Evolutionary conservation across 2,329 filamentous ascomycete genomes (phyloP).

Genomic region (Rhytidhysteron rufulum): DNA sequence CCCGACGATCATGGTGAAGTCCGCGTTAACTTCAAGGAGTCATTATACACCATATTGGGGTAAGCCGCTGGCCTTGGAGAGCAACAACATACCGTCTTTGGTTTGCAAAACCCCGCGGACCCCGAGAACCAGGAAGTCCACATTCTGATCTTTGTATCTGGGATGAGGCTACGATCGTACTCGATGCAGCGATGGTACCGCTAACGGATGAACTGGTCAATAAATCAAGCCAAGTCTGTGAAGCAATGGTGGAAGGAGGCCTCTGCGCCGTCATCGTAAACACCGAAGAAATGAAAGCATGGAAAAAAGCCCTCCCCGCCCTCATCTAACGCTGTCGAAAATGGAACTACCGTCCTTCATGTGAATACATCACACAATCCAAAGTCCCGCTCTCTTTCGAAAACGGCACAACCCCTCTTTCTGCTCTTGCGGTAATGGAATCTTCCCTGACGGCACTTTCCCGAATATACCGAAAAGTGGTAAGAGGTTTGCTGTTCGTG

Average conservation of each 20-base stretch:
- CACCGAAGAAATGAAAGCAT: neutral
- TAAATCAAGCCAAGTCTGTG: neutral
- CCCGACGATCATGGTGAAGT: neutral
- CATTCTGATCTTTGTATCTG: too few species aligned
- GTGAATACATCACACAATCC: neutral
- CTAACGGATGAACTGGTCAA: neutral
- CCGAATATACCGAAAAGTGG: neutral
- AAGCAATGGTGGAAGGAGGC: neutral
- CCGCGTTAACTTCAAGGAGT: neutral
- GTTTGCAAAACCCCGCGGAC: neutral
- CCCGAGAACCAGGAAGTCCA: too few species aligned
- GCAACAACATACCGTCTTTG: neutral
- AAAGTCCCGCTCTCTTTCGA: neutral
- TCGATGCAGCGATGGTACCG: neutral
- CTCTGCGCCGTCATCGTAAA: neutral
- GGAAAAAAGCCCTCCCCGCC: neutral
- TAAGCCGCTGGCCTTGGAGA: neutral
- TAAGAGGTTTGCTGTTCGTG: neutral
- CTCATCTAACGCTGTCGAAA: neutral
- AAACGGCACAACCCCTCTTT: neutral
- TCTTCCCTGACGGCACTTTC: neutral
- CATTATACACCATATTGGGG: neutral
- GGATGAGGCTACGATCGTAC: neutral
- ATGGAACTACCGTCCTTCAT: neutral
- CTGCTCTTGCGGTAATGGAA: constrained; percentile 1